phyloP scores from a whole-genome alignment of 345 rosid genomes.

The Eucalyptus grandis region DNA sequence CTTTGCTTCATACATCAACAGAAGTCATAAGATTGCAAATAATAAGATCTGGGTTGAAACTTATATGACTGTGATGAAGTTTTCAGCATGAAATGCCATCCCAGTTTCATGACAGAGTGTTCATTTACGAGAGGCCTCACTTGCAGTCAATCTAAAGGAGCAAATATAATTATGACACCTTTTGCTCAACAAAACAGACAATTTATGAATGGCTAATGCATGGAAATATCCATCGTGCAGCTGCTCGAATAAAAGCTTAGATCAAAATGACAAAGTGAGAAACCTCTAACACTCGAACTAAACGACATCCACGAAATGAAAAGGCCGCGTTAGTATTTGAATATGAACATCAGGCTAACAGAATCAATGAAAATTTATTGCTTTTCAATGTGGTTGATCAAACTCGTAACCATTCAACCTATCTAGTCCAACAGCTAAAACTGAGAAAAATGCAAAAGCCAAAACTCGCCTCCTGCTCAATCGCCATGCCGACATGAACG shows the following conservation, averaged over 20 bases:
- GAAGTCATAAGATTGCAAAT: background rate
- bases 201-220: background rate
- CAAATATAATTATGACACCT: background rate
- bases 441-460: background rate
- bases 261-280: background rate
- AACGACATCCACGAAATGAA: background rate
- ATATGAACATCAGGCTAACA: background rate
- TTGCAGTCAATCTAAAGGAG: background rate
- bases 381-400: background rate
- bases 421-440: background rate
- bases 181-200: background rate
- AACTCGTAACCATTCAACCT: background rate
- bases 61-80: background rate
- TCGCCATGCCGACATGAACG: constrained; percentile 66
- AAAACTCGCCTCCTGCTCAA: constrained; percentile 75
- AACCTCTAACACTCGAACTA: background rate
- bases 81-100: background rate
- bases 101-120: background rate
- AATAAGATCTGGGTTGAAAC: background rate
- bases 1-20: background rate
- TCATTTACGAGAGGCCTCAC: background rate
- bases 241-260: background rate
- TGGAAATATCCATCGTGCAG: background rate
- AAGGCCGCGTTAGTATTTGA: background rate
- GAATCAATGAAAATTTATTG: background rate